Percentiles rank a stretch among this genome's conserved stretches.
phyloP scores from a whole-genome alignment of 1,139 yeast genomes.

The Kodamaea derodonti region DNA sequence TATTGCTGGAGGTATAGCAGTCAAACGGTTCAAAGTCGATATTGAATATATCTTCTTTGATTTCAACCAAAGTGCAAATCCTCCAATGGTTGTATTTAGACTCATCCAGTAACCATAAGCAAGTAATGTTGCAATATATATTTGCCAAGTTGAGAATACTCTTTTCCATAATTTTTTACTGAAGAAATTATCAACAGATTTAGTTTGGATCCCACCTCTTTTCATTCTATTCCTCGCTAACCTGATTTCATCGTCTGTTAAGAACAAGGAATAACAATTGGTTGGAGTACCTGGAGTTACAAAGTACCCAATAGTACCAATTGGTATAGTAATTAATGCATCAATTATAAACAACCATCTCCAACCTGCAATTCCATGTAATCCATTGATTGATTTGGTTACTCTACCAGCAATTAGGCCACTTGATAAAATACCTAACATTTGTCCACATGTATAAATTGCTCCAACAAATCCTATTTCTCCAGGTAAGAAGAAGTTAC shows the following conservation, averaged over 20 bases:
- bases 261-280: slow-evolving; percentile 24
- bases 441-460: slow-evolving; percentile 27
- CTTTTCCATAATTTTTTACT: slow-evolving; percentile 19
- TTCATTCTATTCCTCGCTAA: slow-evolving; percentile 23
- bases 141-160: slow-evolving; percentile 22
- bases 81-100: slow-evolving; percentile 40
- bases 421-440: slow-evolving; percentile 26
- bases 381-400: slow-evolving; percentile 1
- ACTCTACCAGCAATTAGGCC: slow-evolving; percentile 13
- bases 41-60: slow-evolving; percentile 36
- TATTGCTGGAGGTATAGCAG: slow-evolving; percentile 47
- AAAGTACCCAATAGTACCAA: slow-evolving; percentile 21
- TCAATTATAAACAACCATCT: slow-evolving; percentile 30
- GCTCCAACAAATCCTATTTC: slow-evolving; percentile 26
- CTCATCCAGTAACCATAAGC: slow-evolving; percentile 20
- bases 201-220: slow-evolving; percentile 21
- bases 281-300: slow-evolving; percentile 29
- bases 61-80: slow-evolving; percentile 46
- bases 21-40: slow-evolving; percentile 33
- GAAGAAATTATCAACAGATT: slow-evolving; percentile 15
- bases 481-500: slow-evolving; percentile 23
- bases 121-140: slow-evolving; percentile 18
- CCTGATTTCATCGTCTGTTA: slow-evolving; percentile 27
- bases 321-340: slow-evolving; percentile 23
- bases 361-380: slow-evolving; percentile 30